phyloP scores from a whole-genome alignment of 2,329 filamentous ascomycete species.

The Aspergillus cejpii region DNA sequence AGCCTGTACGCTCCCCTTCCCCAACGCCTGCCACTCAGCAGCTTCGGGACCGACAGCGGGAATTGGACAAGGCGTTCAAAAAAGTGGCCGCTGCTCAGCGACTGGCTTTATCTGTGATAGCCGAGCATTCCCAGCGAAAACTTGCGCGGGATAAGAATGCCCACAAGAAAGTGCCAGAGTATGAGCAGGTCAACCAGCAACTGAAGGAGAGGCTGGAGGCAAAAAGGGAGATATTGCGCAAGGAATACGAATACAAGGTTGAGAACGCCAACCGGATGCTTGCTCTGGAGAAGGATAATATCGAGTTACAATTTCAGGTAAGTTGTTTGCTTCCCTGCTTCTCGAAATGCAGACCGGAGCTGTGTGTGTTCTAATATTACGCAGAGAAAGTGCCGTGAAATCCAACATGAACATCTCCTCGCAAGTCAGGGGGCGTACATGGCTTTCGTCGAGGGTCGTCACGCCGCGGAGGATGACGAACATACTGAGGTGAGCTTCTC shows the following conservation, averaged over 20 bases:
- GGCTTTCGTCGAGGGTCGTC: conserved; percentile 34
- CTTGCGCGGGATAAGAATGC: conserved; percentile 38
- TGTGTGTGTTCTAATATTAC: background rate
- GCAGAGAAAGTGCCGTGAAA: conserved; percentile 24
- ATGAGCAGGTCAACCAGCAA: conserved; percentile 29
- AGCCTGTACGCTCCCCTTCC: conserved; percentile 30
- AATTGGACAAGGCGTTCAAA: conserved; percentile 39
- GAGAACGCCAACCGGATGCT: conserved; percentile 26
- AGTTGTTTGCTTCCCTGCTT: conserved; percentile 7
- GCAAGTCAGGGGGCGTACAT: conserved; percentile 39
- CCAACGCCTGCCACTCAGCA: conserved; percentile 33
- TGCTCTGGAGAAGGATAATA: conserved; percentile 27
- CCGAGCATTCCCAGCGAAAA: conserved; percentile 34
- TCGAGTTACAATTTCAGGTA: conserved; percentile 32
- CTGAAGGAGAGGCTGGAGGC: conserved; percentile 25
- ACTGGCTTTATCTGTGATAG: conserved; percentile 36
- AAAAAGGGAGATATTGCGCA: conserved; percentile 25
- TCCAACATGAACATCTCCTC: conserved; percentile 35
- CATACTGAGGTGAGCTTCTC: conserved; percentile 32
- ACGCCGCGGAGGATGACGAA: conserved; percentile 38
- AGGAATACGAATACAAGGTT: conserved; percentile 31
- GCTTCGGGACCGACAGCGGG: conserved; percentile 38
- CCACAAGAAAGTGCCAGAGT: conserved; percentile 38
- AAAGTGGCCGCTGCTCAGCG: conserved; percentile 38
- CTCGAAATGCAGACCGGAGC: background rate